phyloP scores from a whole-genome alignment of 768 basidiomycete genomes.

The Serendipita sp. region DNA sequence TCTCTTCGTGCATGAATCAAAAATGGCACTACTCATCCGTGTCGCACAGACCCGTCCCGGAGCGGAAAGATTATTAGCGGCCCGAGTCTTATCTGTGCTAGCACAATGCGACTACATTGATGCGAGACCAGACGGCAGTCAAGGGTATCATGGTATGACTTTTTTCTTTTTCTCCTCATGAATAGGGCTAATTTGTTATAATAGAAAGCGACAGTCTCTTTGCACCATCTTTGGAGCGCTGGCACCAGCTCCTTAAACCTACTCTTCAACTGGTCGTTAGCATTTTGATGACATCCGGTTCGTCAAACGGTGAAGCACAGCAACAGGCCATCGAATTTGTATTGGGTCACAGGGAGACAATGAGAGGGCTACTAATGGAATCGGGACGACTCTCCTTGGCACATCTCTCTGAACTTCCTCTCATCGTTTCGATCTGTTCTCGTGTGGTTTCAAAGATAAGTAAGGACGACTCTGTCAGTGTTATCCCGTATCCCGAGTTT shows the following conservation, averaged over 20 bases:
- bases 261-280: conserved; percentile 67
- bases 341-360: conserved; percentile 64
- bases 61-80: conserved; percentile 69
- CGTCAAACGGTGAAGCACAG: conserved; percentile 44
- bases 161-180: not conserved
- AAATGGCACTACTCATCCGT: conserved; percentile 76
- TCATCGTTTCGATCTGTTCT: conserved; percentile 57
- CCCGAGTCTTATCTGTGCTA: conserved; percentile 53
- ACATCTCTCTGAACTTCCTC: conserved; percentile 60
- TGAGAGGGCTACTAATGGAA: conserved; percentile 67
- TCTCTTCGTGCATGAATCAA: conserved; percentile 87
- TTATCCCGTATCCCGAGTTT: not conserved
- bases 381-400: conserved; percentile 46
- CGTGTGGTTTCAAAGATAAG: conserved; percentile 55
- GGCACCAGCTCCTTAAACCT: conserved; percentile 82
- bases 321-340: conserved; percentile 76
- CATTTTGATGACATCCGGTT: conserved; percentile 60
- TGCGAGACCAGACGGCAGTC: conserved; percentile 66
- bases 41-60: conserved; percentile 71
- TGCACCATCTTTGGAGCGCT: conserved; percentile 71
- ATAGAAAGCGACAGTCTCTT: conserved; percentile 75
- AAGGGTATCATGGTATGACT: conserved; percentile 57
- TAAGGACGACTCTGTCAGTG: conserved; percentile 58
- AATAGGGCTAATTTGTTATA: too few species aligned
- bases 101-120: conserved; percentile 79